A percentile compares a stretch with the other conserved stretches of the same genome.
phyloP scores from a whole-genome alignment of 768 basidiomycete genomes.

The Pleurotus eryngii region DNA sequence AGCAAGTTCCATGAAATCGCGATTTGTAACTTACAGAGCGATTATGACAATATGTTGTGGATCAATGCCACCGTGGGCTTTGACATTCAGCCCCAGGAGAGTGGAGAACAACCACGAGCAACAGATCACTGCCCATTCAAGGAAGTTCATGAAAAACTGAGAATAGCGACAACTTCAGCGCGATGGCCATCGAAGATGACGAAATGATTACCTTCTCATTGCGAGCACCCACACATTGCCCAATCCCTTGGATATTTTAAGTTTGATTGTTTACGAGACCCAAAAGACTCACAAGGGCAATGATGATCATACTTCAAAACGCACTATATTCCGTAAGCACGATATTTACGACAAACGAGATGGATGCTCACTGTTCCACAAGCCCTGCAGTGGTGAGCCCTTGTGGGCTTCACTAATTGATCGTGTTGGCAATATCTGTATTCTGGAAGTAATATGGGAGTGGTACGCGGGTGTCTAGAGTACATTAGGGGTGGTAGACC shows the following conservation, averaged over 20 bases:
- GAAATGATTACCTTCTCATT: constrained; percentile 70
- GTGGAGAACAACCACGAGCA: constrained; percentile 63
- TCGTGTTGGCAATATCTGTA: constrained; percentile 67
- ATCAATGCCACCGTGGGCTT: constrained; percentile 39
- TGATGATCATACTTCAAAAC: constrained; percentile 85
- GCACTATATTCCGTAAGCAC: constrained; percentile 45
- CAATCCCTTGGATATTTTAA: constrained; percentile 64
- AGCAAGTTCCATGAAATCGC: background rate
- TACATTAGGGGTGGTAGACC: constrained; percentile 13
- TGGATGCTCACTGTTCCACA: constrained; percentile 70
- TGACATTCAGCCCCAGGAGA: constrained; percentile 51
- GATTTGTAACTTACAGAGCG: constrained; percentile 55
- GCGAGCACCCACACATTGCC: constrained; percentile 89
- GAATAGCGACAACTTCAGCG: background rate
- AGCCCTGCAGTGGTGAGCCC: constrained; percentile 76
- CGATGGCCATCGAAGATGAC: background rate
- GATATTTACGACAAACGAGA: background rate
- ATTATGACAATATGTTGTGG: constrained; percentile 70
- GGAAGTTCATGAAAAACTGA: constrained; percentile 85
- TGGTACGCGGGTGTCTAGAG: constrained; percentile 32
- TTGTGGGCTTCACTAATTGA: constrained; percentile 64
- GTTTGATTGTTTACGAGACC: background rate
- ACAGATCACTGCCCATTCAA: constrained; percentile 57
- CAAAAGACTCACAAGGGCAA: constrained; percentile 67
- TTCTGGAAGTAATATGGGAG: constrained; percentile 52